phyloP scores from a whole-genome alignment of 495 filamentous ascomycete species.

The Neurospora sp. region DNA sequence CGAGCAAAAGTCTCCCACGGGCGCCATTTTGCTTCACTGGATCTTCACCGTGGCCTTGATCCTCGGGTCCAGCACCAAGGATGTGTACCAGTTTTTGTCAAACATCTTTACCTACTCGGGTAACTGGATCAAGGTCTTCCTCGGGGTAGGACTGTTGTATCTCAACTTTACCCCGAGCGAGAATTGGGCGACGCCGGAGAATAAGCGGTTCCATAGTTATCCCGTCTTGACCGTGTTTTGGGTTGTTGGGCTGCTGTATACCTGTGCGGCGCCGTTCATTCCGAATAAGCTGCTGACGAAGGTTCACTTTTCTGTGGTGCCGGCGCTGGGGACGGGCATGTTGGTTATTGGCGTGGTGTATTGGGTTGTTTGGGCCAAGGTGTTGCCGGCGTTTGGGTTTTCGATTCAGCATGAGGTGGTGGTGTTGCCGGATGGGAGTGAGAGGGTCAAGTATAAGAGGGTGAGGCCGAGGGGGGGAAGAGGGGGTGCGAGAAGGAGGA shows the following conservation, averaged over 20 bases:
- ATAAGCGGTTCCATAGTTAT: conserved; percentile 21
- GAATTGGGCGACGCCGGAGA: conserved; percentile 17
- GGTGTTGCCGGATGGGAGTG: conserved; percentile 29
- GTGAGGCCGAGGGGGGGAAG: conserved; percentile 14
- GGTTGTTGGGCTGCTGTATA: conserved; percentile 32
- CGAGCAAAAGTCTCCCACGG: conserved; percentile 41
- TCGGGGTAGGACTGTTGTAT: conserved; percentile 37
- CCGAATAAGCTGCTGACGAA: conserved; percentile 22
- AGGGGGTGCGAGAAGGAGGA: background rate
- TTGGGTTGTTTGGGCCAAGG: conserved; percentile 36
- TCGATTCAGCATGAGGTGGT: conserved; percentile 31
- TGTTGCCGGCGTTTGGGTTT: conserved; percentile 32
- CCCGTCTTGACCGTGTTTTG: conserved; percentile 35
- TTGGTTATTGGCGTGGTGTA: conserved; percentile 31
- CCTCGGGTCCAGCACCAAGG: conserved; percentile 26
- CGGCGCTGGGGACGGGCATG: conserved; percentile 34
- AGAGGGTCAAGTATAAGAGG: conserved; percentile 29
- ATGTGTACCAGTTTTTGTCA: conserved; percentile 18
- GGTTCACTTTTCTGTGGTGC: conserved; percentile 34
- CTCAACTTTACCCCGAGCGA: conserved; percentile 30
- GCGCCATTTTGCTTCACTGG: conserved; percentile 53
- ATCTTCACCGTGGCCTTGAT: conserved; percentile 51
- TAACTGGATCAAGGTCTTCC: conserved; percentile 40
- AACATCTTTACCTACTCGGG: conserved; percentile 27
- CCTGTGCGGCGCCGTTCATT: conserved; percentile 34